Base-by-base conservation (phyloP, 2,329 filamentous ascomycete genomes). In the Thelonectria rubi region DNA sequence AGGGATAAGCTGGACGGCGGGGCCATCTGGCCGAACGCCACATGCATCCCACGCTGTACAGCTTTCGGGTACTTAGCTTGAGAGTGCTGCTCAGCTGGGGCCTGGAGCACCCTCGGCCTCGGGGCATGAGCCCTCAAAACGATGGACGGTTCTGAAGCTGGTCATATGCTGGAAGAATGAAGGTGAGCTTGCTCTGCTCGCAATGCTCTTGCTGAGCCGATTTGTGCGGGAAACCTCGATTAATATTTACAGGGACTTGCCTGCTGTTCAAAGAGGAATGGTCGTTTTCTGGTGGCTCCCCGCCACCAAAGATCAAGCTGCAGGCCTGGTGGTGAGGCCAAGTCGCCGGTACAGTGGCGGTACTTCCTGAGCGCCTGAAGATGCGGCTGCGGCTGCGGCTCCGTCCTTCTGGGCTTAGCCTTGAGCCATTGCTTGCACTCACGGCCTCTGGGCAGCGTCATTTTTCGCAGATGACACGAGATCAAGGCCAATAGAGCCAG, bases 21-120 rank as follows among this genome's bases (percentile, higher is more conserved):
- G 64, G 56, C 57, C 65, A 68, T 67, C 55, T 72, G 64, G 53
- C 67, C 61, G 58, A 67, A 65, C 65, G 64, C 64, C 66, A 65
- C 66, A 68, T 69, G 55, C 62, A 60, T 68, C 64, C 62, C 66
- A 64, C 69, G 55, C 62, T 62, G 57, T 61, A 65, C 40, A 58
- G 60, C 65, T 71, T 68, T 62, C 58, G 52, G 64, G 39, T 42
- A 20, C 39, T 42, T 42, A n/a, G n/a, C 39, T 17, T 10, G 26
- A 37, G 34, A 15, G 34, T 37, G 34, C 12, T 37, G 9, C 34
- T 37, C 14, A 10, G 34, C 34, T 37, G 34, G 34, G 34, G 34
- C 14, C 34, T 37, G 34, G 39, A 20, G 39, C 18, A 42, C 17
- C 7, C 39, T 42, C 15, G 9, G n/a, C 7, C 39, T 42, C 15